phyloP scores from a whole-genome alignment of 305 asterid genomes.

The Fraxinus floribunda region DNA sequence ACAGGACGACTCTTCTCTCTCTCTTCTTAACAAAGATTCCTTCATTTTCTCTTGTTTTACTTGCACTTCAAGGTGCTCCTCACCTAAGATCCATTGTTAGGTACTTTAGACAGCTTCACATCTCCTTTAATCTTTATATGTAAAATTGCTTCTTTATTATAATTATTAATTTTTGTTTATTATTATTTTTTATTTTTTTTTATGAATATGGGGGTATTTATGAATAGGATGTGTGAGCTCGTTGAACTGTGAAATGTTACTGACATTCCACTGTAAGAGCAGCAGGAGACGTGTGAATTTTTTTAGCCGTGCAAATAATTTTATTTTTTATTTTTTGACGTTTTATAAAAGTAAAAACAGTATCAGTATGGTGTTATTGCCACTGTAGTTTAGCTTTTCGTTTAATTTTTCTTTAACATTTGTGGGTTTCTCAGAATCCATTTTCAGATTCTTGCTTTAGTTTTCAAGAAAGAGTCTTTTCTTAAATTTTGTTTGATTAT shows the following conservation, averaged over 20 bases:
- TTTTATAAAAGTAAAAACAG: slow-evolving; percentile 24
- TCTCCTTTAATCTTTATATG: slow-evolving; percentile 13
- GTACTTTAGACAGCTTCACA: slow-evolving; percentile 37
- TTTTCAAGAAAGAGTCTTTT: slow-evolving; percentile 24
- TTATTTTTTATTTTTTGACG: slow-evolving; percentile 9
- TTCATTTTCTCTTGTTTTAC: slow-evolving; percentile 25
- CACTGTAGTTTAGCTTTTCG: slow-evolving; percentile 23
- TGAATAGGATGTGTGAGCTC: slow-evolving; percentile 50
- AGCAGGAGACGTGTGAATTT: slow-evolving; percentile 32
- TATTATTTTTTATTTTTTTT: neutral
- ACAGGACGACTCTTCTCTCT: slow-evolving; percentile 26
- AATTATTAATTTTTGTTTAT: neutral
- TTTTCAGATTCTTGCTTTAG: slow-evolving; percentile 32
- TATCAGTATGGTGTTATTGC: slow-evolving; percentile 27
- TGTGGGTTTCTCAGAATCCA: slow-evolving; percentile 26
- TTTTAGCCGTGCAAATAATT: slow-evolving; percentile 18
- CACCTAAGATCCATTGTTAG: slow-evolving; percentile 80
- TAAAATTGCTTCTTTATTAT: neutral
- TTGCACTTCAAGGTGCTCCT: slow-evolving; percentile 58
- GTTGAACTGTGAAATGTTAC: slow-evolving; percentile 24
- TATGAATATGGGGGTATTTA: neutral
- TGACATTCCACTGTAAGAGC: slow-evolving; percentile 31
- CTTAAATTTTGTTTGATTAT: slow-evolving; percentile 26
- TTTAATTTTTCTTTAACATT: slow-evolving; percentile 27
- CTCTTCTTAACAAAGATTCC: slow-evolving; percentile 53